Evolutionary conservation across 148 eudicot genomes (phyloP).

Genomic region (Drosera capensis): DNA sequence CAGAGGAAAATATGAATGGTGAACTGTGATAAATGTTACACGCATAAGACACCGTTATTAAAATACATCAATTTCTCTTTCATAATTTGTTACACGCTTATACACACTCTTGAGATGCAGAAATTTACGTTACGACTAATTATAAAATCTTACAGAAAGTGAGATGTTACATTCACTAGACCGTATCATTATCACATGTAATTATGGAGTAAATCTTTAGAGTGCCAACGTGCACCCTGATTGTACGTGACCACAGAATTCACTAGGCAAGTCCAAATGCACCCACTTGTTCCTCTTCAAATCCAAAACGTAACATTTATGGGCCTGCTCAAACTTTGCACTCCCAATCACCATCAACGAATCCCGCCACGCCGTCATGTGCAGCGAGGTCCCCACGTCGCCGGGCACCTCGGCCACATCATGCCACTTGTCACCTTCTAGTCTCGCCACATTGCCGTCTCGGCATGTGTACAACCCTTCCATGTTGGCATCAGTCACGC

Average conservation of each 20-base stretch:
- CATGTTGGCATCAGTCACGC: constrained; percentile 21
- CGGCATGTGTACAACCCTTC: constrained; percentile 17
- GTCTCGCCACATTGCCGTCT: constrained; percentile 14
- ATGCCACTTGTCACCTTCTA: constrained; percentile 28
- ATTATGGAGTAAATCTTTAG: no score
- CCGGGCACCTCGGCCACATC: constrained; percentile 28
- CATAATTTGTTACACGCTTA: no score
- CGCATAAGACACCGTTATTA: no score
- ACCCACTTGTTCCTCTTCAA: constrained; percentile 32
- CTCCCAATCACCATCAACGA: constrained; percentile 43
- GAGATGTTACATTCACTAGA: no score
- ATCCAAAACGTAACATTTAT: constrained; percentile 30
- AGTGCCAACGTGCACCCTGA: constrained; percentile 53
- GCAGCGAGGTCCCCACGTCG: constrained; percentile 14
- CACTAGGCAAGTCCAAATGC: constrained; percentile 21
- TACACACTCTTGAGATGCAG: no score
- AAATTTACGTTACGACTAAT: no score
- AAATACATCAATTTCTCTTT: no score
- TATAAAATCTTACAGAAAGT: no score
- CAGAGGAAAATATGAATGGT: no score
- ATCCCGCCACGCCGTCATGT: constrained; percentile 23
- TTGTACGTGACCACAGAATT: constrained; percentile 57
- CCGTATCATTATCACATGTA: no score
- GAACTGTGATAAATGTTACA: no score
- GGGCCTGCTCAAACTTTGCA: constrained; percentile 19